These are phyloP conservation scores for Paulownia fortunei DNA, from an alignment of 257 asterid genomes.

Conservation along the genomic window DNA sequence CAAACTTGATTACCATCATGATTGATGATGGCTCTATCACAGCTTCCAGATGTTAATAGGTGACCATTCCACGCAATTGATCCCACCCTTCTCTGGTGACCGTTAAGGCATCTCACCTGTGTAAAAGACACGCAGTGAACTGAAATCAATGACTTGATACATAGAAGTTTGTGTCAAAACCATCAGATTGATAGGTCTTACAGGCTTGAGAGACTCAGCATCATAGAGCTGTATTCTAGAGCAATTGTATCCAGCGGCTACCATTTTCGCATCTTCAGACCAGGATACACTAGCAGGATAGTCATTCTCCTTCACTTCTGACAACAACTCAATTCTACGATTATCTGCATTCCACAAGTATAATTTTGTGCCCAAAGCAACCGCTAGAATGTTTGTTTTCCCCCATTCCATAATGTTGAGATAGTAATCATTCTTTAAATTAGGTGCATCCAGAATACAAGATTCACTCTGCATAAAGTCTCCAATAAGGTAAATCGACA, in stretches of 20 bases:
- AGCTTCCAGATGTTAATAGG: conserved; percentile 70
- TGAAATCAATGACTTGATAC: background rate
- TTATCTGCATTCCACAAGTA: conserved; percentile 58
- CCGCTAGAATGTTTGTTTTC: conserved; percentile 57
- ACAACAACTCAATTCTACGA: conserved; percentile 32
- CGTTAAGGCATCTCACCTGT: conserved; percentile 61
- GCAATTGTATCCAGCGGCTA: conserved; percentile 60
- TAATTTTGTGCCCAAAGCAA: conserved; percentile 56
- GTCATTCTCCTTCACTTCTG: conserved; percentile 36
- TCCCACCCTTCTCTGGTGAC: conserved; percentile 62
- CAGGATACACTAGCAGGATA: conserved; percentile 71
- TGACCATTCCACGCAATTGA: conserved; percentile 70
- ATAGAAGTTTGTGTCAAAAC: background rate
- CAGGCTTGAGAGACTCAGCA: conserved; percentile 62
- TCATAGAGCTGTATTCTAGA: conserved; percentile 62
- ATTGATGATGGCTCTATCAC: conserved; percentile 58
- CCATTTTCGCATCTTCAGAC: conserved; percentile 60
- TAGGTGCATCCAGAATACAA: conserved; percentile 63
- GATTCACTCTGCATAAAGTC: conserved; percentile 50
- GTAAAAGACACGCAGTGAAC: conserved; percentile 12
- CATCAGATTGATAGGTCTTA: conserved; percentile 34
- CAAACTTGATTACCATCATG: conserved; percentile 66
- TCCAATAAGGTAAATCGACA: background rate
- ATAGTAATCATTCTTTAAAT: conserved; percentile 60
- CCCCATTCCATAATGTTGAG: conserved; percentile 81